Base-by-base conservation (phyloP, 192 early-diverging fungal species). In the Linnemannia hyalina region DNA sequence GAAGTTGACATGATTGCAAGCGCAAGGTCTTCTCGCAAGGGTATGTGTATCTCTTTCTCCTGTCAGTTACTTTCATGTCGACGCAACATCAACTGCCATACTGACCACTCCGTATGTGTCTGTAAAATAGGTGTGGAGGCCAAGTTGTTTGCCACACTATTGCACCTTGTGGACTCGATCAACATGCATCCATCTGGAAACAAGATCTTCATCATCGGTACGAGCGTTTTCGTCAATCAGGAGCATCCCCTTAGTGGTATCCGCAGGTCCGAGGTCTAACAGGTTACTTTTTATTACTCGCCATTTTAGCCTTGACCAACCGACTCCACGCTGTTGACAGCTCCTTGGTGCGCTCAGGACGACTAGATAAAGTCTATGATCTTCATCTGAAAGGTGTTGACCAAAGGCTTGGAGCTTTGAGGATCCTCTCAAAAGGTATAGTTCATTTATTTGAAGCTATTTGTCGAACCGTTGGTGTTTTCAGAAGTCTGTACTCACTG, bases 1-100 rank as follows among this genome's bases (percentile, higher is more conserved):
- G 92, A 93, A 78, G 81, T 92, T 20, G 92, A 93, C 78, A 90
- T 93, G 72, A 84, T 93, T 65, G 82, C 91, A 35, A 82, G 89
- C 10, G 63, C 73, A 20, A 52, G 77, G n/a, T 70, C 83, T 6
- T 81, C 75, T 23, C 85, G 88, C 65, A 89, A 88, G 82, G 82
- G 81, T 79, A 52, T 42, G 60, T 23, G 4, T 32, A 65, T 15
- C 29, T 29, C n/a, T 13, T 32, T 65, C 29, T 32, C n/a, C 16
- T 65, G 60, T 11, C 29, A 9, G 29, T 32, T 2, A 29, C 29
- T 4, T 11, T 8, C 8, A 32, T 29, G 1, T 65, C 29, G 26
- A 13, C 60, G 32, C 60, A 32, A 15, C 26, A 32, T 32, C 60
- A 26, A 35, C 26, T 13, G 9, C 13, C 60, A 13, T 65, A 65